These are phyloP conservation scores for Fusarium phyllophilum DNA, from an alignment of 2,329 filamentous ascomycete genomes.

Conservation along the genomic window DNA sequence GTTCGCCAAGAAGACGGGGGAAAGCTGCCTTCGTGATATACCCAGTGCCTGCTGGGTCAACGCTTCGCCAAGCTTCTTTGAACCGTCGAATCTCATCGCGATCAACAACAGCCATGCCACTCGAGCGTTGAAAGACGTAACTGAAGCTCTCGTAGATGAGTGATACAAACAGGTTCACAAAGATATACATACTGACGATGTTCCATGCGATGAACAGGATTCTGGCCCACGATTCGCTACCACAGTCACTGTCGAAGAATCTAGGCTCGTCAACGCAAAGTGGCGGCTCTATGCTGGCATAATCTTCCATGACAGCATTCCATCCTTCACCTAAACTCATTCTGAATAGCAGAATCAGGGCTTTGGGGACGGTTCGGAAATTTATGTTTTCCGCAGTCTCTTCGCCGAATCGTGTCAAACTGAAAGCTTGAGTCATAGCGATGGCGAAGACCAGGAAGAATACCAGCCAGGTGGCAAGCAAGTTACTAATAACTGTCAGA, in stretches of 20 bases:
- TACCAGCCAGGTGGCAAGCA: slow-evolving; percentile 96
- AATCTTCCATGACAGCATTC: slow-evolving; percentile 98
- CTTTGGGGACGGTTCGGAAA: slow-evolving; percentile 92
- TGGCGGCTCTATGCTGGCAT: slow-evolving; percentile 80
- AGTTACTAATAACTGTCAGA: slow-evolving; percentile 87
- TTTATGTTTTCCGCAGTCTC: slow-evolving; percentile 84
- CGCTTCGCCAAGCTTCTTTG: slow-evolving; percentile 97
- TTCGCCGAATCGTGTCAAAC: slow-evolving; percentile 85
- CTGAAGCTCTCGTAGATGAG: slow-evolving; percentile 99
- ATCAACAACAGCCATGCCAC: slow-evolving; percentile 88
- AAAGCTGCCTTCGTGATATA: slow-evolving; percentile 92
- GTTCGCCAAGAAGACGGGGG: slow-evolving; percentile 86
- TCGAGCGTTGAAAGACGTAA: slow-evolving; percentile 97
- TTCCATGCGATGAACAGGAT: slow-evolving; percentile 96
- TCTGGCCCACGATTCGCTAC: slow-evolving; percentile 88
- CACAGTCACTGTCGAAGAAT: slow-evolving; percentile 92
- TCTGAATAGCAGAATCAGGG: slow-evolving; percentile 90
- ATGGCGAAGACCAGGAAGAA: slow-evolving; percentile 97
- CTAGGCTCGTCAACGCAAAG: slow-evolving; percentile 77
- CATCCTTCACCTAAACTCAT: slow-evolving; percentile 96
- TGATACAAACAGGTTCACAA: slow-evolving; percentile 97
- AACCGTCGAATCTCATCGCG: slow-evolving; percentile 95
- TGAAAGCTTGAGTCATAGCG: slow-evolving; percentile 94
- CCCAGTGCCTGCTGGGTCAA: slow-evolving; percentile 90
- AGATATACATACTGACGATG: slow-evolving; percentile 99